Conservation (phyloP, 2,329 filamentous ascomycete genomes). For the Pseudocercospora vitis region DNA sequence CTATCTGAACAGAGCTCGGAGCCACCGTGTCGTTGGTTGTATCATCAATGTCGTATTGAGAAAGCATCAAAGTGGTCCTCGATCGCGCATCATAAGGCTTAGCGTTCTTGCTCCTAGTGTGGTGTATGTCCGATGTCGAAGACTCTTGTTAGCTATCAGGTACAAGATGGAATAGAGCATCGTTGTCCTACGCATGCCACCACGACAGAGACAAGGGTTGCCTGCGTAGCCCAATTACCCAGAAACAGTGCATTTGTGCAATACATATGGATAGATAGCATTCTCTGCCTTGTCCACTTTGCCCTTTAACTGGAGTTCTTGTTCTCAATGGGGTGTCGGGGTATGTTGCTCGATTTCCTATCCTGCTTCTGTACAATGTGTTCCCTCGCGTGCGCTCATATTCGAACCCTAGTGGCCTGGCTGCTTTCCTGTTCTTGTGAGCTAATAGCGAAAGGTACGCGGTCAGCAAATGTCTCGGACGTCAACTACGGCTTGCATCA, state of each 20-base stretch:
- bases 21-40: too few relatives aligned
- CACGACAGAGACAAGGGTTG: not conserved
- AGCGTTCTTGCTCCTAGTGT: not conserved
- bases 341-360: not conserved
- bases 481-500: too few relatives aligned
- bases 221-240: not conserved
- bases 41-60: too few relatives aligned
- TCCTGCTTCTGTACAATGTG: slow-evolving; percentile 6
- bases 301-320: not conserved
- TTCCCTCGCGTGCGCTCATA: not conserved
- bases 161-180: too few relatives aligned
- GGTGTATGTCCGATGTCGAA: not conserved
- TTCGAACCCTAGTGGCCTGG: slow-evolving; percentile 23
- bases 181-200: too few relatives aligned
- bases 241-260: not conserved
- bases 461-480: too few relatives aligned
- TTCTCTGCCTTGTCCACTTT: not conserved
- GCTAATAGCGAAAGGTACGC: too few relatives aligned
- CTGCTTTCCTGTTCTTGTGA: slow-evolving; percentile 65
- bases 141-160: not conserved
- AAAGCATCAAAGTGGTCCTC: not conserved
- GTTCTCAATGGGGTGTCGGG: too few relatives aligned
- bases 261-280: slow-evolving; percentile 1
- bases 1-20: too few relatives aligned
- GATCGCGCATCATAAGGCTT: not conserved